Evolutionary conservation across 2,329 filamentous ascomycete genomes (phyloP).

Genomic region (Beauveria scarabaeidicola): DNA sequence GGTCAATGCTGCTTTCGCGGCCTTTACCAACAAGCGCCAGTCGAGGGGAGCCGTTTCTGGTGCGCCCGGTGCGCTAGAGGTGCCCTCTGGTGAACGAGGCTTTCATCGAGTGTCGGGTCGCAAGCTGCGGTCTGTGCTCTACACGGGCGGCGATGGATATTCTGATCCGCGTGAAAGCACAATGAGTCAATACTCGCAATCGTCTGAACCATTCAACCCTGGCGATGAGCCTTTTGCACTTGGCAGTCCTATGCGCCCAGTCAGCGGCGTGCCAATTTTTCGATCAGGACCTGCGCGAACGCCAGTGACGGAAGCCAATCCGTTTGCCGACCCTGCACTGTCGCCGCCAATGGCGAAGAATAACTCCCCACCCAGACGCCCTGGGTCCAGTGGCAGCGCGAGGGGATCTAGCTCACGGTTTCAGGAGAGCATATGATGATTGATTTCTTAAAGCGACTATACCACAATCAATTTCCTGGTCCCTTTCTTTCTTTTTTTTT

Average conservation of each 20-base stretch:
- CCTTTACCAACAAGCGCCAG: slow-evolving; percentile 33
- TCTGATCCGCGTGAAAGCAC: slow-evolving; percentile 38
- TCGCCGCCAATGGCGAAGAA: slow-evolving; percentile 21
- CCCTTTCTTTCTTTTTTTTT: not conserved
- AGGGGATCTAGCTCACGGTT: slow-evolving; percentile 18
- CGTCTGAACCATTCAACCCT: slow-evolving; percentile 31
- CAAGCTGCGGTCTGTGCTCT: slow-evolving; percentile 55
- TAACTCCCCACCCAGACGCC: slow-evolving; percentile 17
- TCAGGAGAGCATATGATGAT: slow-evolving; percentile 21
- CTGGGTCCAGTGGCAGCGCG: slow-evolving; percentile 18
- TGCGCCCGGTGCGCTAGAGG: slow-evolving; percentile 16
- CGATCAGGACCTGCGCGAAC: slow-evolving; percentile 58
- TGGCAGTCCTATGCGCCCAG: slow-evolving; percentile 50
- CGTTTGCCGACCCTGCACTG: slow-evolving; percentile 32
- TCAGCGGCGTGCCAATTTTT: slow-evolving; percentile 52
- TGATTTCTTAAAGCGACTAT: slow-evolving; percentile 4
- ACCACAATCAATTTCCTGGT: slow-evolving; percentile 3
- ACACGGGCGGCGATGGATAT: slow-evolving; percentile 56
- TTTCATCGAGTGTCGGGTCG: slow-evolving; percentile 59
- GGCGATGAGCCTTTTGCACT: slow-evolving; percentile 38
- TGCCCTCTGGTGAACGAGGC: slow-evolving; percentile 40
- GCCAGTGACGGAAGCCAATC: slow-evolving; percentile 47
- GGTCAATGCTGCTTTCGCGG: slow-evolving; percentile 41
- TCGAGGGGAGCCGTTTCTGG: not conserved
- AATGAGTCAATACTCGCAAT: slow-evolving; percentile 42